Percentiles rank a stretch among this genome's conserved stretches.
Evolutionary conservation across 768 basidiomycete genomes (phyloP).

Genomic region (Mycena filopes): DNA sequence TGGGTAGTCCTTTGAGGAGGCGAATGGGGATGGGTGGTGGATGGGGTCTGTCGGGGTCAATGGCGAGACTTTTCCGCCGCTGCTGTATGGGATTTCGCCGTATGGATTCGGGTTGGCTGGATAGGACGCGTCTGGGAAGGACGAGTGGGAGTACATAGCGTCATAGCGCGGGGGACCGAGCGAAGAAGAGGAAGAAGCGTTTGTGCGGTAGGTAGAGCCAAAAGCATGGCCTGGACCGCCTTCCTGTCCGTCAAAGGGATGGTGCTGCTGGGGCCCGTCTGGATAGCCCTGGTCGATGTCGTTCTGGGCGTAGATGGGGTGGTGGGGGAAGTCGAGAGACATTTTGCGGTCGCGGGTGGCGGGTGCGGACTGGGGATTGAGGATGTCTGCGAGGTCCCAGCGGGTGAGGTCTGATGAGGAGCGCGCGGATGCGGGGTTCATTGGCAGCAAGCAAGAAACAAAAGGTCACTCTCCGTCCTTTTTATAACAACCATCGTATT

Average conservation of each 20-base stretch:
- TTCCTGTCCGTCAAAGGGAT: constrained; percentile 62
- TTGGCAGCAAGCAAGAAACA: background rate
- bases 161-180: constrained; percentile 67
- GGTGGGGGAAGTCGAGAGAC: constrained; percentile 67
- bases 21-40: constrained; percentile 65
- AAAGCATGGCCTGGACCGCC: constrained; percentile 30
- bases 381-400: constrained; percentile 58
- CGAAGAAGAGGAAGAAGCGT: constrained; percentile 79
- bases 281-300: constrained; percentile 69
- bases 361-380: constrained; percentile 48
- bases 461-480: background rate
- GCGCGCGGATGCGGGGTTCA: constrained; percentile 21
- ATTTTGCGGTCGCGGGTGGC: constrained; percentile 51
- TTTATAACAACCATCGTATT: constrained; percentile 24
- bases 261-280: constrained; percentile 49
- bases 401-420: constrained; percentile 21
- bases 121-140: constrained; percentile 72
- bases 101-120: constrained; percentile 65
- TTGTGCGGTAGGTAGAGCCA: constrained; percentile 66
- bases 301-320: constrained; percentile 59
- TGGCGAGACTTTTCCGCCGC: constrained; percentile 81
- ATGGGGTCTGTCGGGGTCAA: constrained; percentile 77
- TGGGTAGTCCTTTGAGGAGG: constrained; percentile 70
- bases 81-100: constrained; percentile 73
- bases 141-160: constrained; percentile 64